Evolutionary conservation across 805 yeast species (phyloP), one percentile per base, ranked within the genome.

Genomic region (Nakazawaea anatomiae): DNA sequence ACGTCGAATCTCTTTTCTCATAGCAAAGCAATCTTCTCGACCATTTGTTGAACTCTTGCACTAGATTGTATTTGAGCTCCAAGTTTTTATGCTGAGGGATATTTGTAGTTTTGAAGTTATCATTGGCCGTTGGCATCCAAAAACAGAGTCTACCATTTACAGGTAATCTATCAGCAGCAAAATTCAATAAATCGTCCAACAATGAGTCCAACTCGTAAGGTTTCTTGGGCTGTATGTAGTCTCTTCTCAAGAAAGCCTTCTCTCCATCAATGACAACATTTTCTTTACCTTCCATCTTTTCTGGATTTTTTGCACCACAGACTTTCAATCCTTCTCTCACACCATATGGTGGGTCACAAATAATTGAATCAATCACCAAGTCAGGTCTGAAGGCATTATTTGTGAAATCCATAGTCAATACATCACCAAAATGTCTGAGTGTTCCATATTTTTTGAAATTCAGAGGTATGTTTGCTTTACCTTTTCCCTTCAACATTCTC

Each of bases 61-160:
- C 92, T 54, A 95, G 74, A 53, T 83, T 81, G 57, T 86, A 82
- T 45, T 84, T 69, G 58, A 90, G 72, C 59, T 87, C 86, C 52
- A 94, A 66, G 42, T 77, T 79, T 54, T 79, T 74, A 66, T 94
- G 97, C 58, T 80, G 82, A 5, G 98, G 98, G 29, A 91, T 81
- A 48, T 76, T 72, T 44, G 87, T 80, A 9, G 68, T 67, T 51
- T 75, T 79, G 55, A 78, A 82, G 57, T 87, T 95, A 60, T 88
- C 96, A 63, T 91, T 90, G 1, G 97, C 96, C 1, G 96, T 86
- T 0, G 99, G 99, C 94, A 91, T 89, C 99, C 99, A 94, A 66
- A 90, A 91, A 30, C 94, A 88, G 36, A 94, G 72, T 55, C 98
- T 72, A 0, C 97, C 96, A 6, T 79, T 80, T 2, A 81, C 68